Base-by-base conservation (phyloP, 352 stramenopile genomes). In the Pythium coloratum region DNA sequence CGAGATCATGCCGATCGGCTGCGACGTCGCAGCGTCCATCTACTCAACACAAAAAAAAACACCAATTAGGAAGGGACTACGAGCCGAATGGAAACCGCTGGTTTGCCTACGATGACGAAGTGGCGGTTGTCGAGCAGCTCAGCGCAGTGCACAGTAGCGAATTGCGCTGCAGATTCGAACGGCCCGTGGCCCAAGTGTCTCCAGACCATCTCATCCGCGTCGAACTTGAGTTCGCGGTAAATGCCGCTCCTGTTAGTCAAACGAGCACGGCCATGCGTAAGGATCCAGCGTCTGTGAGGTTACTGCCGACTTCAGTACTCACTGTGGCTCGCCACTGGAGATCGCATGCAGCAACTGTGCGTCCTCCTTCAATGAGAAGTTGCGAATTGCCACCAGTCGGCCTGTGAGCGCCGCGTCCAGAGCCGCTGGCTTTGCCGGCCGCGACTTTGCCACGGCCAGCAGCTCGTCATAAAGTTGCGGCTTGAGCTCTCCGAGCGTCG, bases 391-490 rank as follows among this genome's bases (percentile, higher is more conserved):
- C 4, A 95, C 73, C 32, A 76, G 46, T 6, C 75, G 36, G 5
- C 86, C 85, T 4, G 63, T 30, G 6, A 94, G 73, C 49, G 62
- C 16, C 32, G 57, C 36, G 5, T 70, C 49, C 7, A 92, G 67
- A 18, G 66, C 58, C 58, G 72, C 55, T 8, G 84, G 82, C 30
- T 78, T 80, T 56, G 54, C 5, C 13, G 63, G 53, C 62, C 84
- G 54, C n/a, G 76, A 71, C 28, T 76, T 81, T 1, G 81, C 72
- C 6, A 76, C 67, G 46, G 69, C 77, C 46, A 97, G 80, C 20
- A 97, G 83, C 62, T 89, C 87, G 66, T 97, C 89, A 72, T 97
- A 97, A 30, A 97, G 76, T 66, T 89, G 71, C 54, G 89, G 87
- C 64, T 96, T 96, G 40, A 78, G 72, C 67, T 96, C 85, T 13